phyloP scores from a whole-genome alignment of 2,329 filamentous ascomycete genomes.

The Penicillium glabrum region DNA sequence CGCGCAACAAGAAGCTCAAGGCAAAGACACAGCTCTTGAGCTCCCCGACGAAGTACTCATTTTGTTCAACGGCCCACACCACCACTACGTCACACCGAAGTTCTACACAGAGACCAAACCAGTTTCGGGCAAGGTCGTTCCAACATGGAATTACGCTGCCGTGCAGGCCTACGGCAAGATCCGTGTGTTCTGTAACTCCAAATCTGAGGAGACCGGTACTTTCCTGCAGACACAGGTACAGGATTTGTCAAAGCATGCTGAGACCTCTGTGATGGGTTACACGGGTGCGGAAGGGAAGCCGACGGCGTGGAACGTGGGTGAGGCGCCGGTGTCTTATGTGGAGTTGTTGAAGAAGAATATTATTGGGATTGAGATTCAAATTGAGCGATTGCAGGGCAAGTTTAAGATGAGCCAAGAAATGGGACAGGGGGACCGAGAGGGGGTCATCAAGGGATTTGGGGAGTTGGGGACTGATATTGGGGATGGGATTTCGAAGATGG shows the following conservation, averaged over 20 bases:
- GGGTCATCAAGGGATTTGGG: conserved; percentile 59
- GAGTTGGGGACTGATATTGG: conserved; percentile 43
- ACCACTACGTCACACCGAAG: conserved; percentile 68
- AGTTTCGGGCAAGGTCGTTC: conserved; percentile 62
- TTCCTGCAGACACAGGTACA: conserved; percentile 56
- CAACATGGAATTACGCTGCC: conserved; percentile 68
- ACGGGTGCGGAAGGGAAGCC: conserved; percentile 50
- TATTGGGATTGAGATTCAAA: conserved; percentile 60
- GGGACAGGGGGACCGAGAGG: conserved; percentile 52
- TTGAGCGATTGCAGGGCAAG: conserved; percentile 59
- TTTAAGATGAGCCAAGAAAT: conserved; percentile 69
- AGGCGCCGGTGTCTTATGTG: conserved; percentile 61
- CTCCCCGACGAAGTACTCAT: conserved; percentile 58
- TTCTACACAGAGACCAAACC: conserved; percentile 68
- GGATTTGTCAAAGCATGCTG: conserved; percentile 54
- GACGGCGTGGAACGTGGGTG: conserved; percentile 56
- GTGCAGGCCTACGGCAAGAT: conserved; percentile 63
- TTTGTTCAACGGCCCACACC: conserved; percentile 58
- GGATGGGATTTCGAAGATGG: conserved; percentile 24
- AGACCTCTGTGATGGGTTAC: conserved; percentile 59
- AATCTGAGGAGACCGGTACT: conserved; percentile 42
- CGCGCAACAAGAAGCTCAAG: conserved; percentile 18
- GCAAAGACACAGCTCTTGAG: conserved; percentile 13
- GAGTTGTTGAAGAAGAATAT: conserved; percentile 59
- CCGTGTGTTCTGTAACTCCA: conserved; percentile 54